Conservation (phyloP, 2,329 filamentous ascomycete species). For the Aspergillus pseudonomiae region DNA sequence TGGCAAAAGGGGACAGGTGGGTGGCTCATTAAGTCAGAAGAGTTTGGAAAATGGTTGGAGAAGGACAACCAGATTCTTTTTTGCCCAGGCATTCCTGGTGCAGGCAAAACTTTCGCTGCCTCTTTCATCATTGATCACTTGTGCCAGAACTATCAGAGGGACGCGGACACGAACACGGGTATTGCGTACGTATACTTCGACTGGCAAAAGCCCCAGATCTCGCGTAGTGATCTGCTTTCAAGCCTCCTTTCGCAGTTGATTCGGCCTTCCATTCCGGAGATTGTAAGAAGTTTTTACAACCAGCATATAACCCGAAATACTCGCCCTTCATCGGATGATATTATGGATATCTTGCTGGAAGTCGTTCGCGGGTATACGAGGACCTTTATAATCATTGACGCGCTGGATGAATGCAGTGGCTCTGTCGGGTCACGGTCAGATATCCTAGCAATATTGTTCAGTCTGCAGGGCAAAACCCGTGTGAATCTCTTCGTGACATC, state of each 20-base stretch:
- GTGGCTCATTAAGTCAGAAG: slow-evolving; percentile 17
- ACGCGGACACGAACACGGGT: slow-evolving; percentile 25
- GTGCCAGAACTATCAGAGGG: slow-evolving; percentile 18
- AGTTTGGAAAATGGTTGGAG: slow-evolving; percentile 18
- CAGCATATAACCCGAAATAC: background rate
- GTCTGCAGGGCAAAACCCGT: slow-evolving; percentile 19
- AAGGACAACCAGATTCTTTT: slow-evolving; percentile 40
- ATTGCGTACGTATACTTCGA: slow-evolving; percentile 53
- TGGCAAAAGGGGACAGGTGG: slow-evolving; percentile 18
- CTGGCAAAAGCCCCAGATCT: slow-evolving; percentile 44
- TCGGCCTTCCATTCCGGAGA: background rate
- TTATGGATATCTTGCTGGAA: background rate
- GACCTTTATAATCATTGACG: slow-evolving; percentile 33
- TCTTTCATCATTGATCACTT: slow-evolving; percentile 43
- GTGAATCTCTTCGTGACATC: slow-evolving; percentile 38
- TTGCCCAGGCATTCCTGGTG: slow-evolving; percentile 29
- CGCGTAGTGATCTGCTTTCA: slow-evolving; percentile 31
- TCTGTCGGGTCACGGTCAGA: slow-evolving; percentile 13
- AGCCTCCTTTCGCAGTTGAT: slow-evolving; percentile 45
- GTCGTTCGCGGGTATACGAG: slow-evolving; percentile 18
- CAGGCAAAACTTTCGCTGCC: slow-evolving; percentile 13
- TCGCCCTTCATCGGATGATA: background rate
- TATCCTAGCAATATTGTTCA: slow-evolving; percentile 25
- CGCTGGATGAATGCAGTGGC: slow-evolving; percentile 32
- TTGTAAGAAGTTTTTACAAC: background rate